Percentiles rank a stretch among this genome's conserved stretches.
Evolutionary conservation across 192 early-diverging fungal species (phyloP).

Genomic region (Coemansia sp.): DNA sequence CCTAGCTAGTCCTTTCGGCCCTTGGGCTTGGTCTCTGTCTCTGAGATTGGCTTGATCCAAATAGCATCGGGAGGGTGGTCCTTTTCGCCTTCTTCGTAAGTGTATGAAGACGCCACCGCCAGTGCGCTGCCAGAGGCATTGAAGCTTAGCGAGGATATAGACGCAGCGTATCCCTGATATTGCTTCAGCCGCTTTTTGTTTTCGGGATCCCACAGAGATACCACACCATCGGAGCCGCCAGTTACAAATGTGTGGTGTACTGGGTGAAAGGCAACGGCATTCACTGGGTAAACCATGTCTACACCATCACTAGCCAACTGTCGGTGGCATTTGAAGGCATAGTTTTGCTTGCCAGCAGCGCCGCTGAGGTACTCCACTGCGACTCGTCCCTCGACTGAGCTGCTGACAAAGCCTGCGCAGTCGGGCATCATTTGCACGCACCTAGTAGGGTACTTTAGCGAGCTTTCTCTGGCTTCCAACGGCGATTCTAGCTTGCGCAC

Average conservation of each 20-base stretch:
- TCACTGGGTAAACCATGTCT: conserved; percentile 89
- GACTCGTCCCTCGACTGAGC: conserved; percentile 93
- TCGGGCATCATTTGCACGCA: conserved; percentile 83
- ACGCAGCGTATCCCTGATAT: conserved; percentile 77
- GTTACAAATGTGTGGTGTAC: conserved; percentile 93
- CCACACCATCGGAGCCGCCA: conserved; percentile 89
- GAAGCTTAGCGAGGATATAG: conserved; percentile 79
- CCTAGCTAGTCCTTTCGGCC: conserved; percentile 20
- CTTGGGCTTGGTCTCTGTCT: conserved; percentile 63
- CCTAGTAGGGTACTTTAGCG: conserved; percentile 88
- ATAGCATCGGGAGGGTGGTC: conserved; percentile 79
- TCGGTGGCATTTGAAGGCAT: conserved; percentile 97
- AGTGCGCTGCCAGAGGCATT: conserved; percentile 72
- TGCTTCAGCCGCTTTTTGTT: conserved; percentile 86
- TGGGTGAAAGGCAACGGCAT: conserved; percentile 90
- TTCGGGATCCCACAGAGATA: conserved; percentile 89
- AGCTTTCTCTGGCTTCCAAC: conserved; percentile 68
- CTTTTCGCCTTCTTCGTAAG: conserved; percentile 92
- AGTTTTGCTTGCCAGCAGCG: conserved; percentile 67
- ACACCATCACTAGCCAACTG: conserved; percentile 65
- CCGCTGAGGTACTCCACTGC: conserved; percentile 91
- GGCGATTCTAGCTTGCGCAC: conserved; percentile 76
- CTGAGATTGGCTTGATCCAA: conserved; percentile 69
- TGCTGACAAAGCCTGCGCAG: conserved; percentile 82
- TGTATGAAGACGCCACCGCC: conserved; percentile 90